These are phyloP conservation scores for Alternaria sp. DNA, from an alignment of 2,329 filamentous ascomycete species.

Conservation along the genomic window DNA sequence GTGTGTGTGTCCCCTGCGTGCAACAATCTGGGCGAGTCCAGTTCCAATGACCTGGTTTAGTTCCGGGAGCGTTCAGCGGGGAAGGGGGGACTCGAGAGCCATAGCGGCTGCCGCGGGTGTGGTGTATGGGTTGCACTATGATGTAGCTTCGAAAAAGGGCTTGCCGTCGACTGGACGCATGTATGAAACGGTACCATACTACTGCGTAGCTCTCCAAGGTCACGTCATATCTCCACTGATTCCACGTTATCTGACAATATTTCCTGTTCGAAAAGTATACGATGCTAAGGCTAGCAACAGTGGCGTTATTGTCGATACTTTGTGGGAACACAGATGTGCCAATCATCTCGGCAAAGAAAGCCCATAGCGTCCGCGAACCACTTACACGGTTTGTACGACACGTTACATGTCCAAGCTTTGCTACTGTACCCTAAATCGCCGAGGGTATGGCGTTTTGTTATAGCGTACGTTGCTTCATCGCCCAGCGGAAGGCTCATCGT, in stretches of 20 bases:
- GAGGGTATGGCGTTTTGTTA: conserved; percentile 17
- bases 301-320: conserved; percentile 33
- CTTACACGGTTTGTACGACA: conserved; percentile 32
- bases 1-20: conserved; percentile 23
- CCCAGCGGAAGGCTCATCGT: neutral
- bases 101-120: neutral
- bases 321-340: conserved; percentile 14
- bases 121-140: neutral
- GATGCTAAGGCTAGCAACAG: conserved; percentile 17
- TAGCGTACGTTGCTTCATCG: neutral
- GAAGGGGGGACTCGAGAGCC: neutral
- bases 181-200: neutral
- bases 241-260: neutral
- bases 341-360: conserved; percentile 10
- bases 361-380: conserved; percentile 24
- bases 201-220: rapidly evolving
- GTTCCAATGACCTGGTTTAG: conserved; percentile 31
- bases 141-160: neutral
- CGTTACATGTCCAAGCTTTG: conserved; percentile 5
- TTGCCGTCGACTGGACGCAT: rapidly evolving
- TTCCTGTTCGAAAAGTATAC: neutral
- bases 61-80: conserved; percentile 23
- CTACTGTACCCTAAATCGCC: conserved; percentile 3
- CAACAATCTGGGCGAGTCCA: conserved; percentile 14
- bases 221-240: neutral